Conservation (phyloP, 257 asterid species). For the Pogostemon cablin region DNA sequence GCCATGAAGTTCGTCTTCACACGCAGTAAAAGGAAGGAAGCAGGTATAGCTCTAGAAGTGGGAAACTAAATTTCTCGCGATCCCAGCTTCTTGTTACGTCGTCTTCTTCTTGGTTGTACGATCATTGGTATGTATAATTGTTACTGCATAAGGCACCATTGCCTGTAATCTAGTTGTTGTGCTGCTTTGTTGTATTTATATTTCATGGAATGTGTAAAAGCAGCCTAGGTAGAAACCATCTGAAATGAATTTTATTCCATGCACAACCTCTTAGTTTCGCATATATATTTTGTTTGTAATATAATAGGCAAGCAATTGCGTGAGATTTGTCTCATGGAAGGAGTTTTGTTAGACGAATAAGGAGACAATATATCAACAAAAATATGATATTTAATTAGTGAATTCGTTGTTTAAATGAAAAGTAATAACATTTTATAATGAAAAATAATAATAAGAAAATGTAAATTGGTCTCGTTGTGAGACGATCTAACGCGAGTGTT, state of each 20-base stretch:
- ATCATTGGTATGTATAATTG: constrained; percentile 28
- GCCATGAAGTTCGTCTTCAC: constrained; percentile 26
- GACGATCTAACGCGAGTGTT: no score
- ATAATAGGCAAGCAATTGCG: no score
- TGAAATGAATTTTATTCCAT: constrained; percentile 8
- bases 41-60: constrained; percentile 22
- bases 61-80: neutral
- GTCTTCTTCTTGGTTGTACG: constrained; percentile 28
- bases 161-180: constrained; percentile 29
- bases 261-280: neutral
- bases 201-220: constrained; percentile 36
- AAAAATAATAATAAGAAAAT: no score
- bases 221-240: constrained; percentile 33
- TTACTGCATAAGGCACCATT: constrained; percentile 25
- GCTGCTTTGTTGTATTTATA: constrained; percentile 35
- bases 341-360: no score
- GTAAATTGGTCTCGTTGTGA: no score
- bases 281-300: neutral
- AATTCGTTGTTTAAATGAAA: no score
- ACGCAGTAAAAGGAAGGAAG: constrained; percentile 24
- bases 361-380: no score
- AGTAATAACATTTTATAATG: no score
- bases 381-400: no score
- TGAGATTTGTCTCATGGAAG: no score
- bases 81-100: constrained; percentile 24